Base-by-base conservation (phyloP, 306 rosid species). In the Sesbania bispinosa region DNA sequence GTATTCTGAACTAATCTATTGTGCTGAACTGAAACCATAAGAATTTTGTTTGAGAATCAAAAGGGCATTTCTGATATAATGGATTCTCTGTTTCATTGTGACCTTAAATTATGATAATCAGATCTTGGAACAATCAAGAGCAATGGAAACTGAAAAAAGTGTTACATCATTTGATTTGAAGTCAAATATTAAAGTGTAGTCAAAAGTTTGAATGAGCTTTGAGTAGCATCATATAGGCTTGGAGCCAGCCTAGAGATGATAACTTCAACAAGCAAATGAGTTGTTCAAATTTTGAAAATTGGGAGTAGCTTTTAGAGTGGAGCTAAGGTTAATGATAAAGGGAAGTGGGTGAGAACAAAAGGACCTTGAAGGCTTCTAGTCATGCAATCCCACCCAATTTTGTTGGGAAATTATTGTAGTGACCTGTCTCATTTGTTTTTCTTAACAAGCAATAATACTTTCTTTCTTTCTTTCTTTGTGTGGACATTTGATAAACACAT, bases 381-480 rank as follows among this genome's bases (percentile, higher is more conserved):
- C 10, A 27, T 79, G 77, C 81, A 66, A 53, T 67, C 80, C 53
- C 72, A 35, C 87, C 21, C 58, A 18, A 26, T 35, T 55, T 60
- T 79, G 69, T 53, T 76, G 62, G 51, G n/a, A 27, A 66, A 16
- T 26, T 42, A 26, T 27, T 9, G 58, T 7, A 33, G 73, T 59
- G 35, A 61, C 69, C 20, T 55, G 21, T 46, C 48, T 60, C 18
- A 18, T 80, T 69, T 73, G 2, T 19, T 4, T 53, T 23, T 53
- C 42, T 62, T 50, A n/a, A 62, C 15, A 79, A 46, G 14, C 24
- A 19, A 38, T 14, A n/a, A n/a, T n/a, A n/a, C n/a, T n/a, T n/a
- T n/a, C n/a, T n/a, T n/a, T n/a, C n/a, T n/a, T n/a, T n/a, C n/a
- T n/a, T n/a, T n/a, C n/a, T n/a, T n/a, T n/a, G n/a, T n/a, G n/a